phyloP scores from a whole-genome alignment of 108 stramenopile species.

The Poteriospumella lacustris region DNA sequence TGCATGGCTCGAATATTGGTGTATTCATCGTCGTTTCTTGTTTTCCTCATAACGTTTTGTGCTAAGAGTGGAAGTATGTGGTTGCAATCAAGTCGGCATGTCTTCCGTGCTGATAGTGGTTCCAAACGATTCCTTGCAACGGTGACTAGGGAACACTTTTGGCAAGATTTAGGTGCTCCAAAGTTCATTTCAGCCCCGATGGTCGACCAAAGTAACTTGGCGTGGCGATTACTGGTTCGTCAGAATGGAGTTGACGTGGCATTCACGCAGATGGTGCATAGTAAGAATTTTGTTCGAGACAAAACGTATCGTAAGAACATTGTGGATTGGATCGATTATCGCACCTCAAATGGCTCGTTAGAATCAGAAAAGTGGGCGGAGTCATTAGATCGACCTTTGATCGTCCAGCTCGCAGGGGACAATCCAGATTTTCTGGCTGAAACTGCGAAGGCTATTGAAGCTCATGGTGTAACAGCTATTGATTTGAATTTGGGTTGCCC shows the following conservation, averaged over 20 bases:
- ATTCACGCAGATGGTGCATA: constrained; percentile 14
- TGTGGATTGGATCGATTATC: constrained; percentile 19
- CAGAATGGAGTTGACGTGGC: neutral
- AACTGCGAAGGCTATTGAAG: neutral
- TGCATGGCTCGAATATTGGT: too few species aligned
- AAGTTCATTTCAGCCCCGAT: constrained; percentile 30
- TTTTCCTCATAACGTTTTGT: too few species aligned
- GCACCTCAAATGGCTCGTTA: too few species aligned
- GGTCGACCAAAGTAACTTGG: neutral
- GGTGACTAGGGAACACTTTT: too few species aligned
- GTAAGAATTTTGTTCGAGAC: neutral
- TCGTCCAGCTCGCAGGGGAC: constrained; percentile 15
- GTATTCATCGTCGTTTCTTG: too few species aligned
- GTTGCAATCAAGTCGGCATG: too few species aligned
- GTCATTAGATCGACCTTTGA: constrained; percentile 18
- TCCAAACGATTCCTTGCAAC: too few species aligned
- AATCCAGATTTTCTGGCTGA: neutral
- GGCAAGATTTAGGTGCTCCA: neutral
- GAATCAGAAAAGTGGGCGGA: neutral
- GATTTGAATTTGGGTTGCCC: constrained; percentile 30
- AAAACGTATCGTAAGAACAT: neutral
- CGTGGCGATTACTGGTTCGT: constrained; percentile 10
- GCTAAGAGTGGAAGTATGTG: too few species aligned
- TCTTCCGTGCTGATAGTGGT: too few species aligned
- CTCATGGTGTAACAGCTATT: constrained; percentile 36